Base-by-base conservation (phyloP, 1,139 yeast species). In the Hyphopichia wangnamkhiaoensis region DNA sequence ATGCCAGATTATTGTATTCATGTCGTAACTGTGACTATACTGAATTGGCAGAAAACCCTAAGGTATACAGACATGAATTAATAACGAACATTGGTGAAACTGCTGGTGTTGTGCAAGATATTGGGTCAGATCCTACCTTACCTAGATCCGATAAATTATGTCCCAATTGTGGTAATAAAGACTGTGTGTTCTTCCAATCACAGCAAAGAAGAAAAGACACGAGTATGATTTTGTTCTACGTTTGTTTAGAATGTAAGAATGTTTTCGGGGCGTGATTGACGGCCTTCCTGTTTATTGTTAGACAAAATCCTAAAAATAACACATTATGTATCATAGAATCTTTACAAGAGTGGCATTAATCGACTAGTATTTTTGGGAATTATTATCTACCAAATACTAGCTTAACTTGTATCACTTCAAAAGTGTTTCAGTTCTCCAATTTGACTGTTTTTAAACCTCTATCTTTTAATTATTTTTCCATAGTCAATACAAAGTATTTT, bases 91-190 rank as follows among this genome's bases (percentile, higher is more conserved):
- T 83, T 42, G 87, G 93, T 52, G 98, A 90, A 57, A 93, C 98
- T 2, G 98, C 98, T 1, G 98, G 98, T 52, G 96, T 90, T 41
- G 96, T 94, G 32, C 95, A 89, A 58, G 98, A 94, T 61, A 87
- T 94, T 50, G 98, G 97, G 1, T 76, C 83, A 30, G 99, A 93
- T 63, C 98, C 98, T 12, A 93, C 98, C 3, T 80, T 91, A 58
- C 98, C 98, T 39, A 76, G 97, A 52, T 84, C 96, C 3, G 93
- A 91, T 61, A 87, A 87, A 59, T 94, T 87, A 54, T 93, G 99
- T 63, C 96, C 97, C 2, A 74, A 77, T 41, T 93, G 99, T 62
- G 84, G 80, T 50, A 84, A 86, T 46, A 82, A 82, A 49, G 96
- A 91, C 53, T 88, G 96, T 61, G 98, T 94, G 39, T 93, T 93